Percentiles rank a stretch among this genome's conserved stretches.
Evolutionary conservation across 257 asterid species (phyloP).

Genomic region (Jasminum sambac): DNA sequence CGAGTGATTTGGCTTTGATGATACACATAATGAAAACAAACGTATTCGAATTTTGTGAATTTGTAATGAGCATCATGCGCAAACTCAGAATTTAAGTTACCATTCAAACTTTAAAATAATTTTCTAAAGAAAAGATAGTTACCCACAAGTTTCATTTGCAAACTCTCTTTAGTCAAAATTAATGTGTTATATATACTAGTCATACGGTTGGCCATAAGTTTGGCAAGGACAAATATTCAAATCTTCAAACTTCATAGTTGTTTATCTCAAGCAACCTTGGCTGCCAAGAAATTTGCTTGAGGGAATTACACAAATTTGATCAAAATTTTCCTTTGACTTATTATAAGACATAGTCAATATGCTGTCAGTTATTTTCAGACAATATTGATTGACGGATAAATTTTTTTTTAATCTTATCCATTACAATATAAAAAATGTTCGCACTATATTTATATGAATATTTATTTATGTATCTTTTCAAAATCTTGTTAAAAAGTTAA

Average conservation of each 20-base stretch:
- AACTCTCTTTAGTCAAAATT: not conserved
- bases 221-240: slow-evolving; percentile 5
- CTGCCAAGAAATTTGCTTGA: not conserved
- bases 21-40: no score
- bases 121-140: no score
- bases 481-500: no score
- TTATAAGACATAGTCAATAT: no score
- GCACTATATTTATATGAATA: not conserved
- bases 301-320: not conserved
- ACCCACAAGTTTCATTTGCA: not conserved
- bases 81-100: no score
- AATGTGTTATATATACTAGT: not conserved
- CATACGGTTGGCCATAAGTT: not conserved
- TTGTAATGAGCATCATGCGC: no score
- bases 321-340: not conserved
- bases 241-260: slow-evolving; percentile 15
- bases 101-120: no score
- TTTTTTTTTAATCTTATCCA: not conserved
- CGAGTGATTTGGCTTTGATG: no score
- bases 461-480: not conserved
- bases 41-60: no score
- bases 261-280: not conserved
- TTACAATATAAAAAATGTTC: not conserved
- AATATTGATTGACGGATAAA: not conserved
- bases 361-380: no score